phyloP scores from a whole-genome alignment of 768 basidiomycete genomes.

The Tremella fuciformis region DNA sequence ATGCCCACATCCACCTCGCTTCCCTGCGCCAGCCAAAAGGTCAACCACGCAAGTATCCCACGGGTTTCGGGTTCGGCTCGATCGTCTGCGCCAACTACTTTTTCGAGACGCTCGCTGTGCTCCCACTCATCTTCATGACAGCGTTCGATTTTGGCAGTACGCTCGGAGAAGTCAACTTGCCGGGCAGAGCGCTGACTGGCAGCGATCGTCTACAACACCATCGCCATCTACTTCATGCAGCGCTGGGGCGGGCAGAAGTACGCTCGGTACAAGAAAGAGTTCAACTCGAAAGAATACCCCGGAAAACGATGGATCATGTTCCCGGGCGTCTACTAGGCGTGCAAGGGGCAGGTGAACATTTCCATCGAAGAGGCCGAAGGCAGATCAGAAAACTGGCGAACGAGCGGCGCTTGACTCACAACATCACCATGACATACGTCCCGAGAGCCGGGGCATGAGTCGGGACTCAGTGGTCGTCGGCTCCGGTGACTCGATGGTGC shows the following conservation, averaged over 20 bases:
- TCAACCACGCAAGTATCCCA: constrained; percentile 75
- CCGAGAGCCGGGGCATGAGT: too few relatives aligned
- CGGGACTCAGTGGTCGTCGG: too few relatives aligned
- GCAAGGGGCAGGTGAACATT: too few relatives aligned
- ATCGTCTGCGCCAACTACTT: constrained; percentile 92
- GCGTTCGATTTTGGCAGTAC: constrained; percentile 56
- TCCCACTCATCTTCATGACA: constrained; percentile 69
- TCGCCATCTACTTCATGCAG: constrained; percentile 68
- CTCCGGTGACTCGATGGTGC: too few relatives aligned
- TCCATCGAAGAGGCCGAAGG: too few relatives aligned
- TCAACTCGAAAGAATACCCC: constrained; percentile 77
- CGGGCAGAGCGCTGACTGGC: neutral
- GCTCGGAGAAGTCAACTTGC: constrained; percentile 3
- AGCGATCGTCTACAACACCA: constrained; percentile 61
- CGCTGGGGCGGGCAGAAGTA: constrained; percentile 92
- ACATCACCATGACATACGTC: too few relatives aligned
- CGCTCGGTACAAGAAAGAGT: constrained; percentile 82
- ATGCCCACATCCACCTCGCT: constrained; percentile 77
- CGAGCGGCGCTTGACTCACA: too few relatives aligned
- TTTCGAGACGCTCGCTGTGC: constrained; percentile 80
- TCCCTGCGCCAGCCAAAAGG: constrained; percentile 72
- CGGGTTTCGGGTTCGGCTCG: constrained; percentile 86
- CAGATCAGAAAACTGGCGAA: too few relatives aligned
- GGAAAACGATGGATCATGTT: constrained; percentile 46
- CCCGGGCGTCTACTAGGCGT: constrained; percentile 38